Evolutionary conservation across 164 flowering plant genomes (phyloP).

Genomic region (Aristolochia californica): DNA sequence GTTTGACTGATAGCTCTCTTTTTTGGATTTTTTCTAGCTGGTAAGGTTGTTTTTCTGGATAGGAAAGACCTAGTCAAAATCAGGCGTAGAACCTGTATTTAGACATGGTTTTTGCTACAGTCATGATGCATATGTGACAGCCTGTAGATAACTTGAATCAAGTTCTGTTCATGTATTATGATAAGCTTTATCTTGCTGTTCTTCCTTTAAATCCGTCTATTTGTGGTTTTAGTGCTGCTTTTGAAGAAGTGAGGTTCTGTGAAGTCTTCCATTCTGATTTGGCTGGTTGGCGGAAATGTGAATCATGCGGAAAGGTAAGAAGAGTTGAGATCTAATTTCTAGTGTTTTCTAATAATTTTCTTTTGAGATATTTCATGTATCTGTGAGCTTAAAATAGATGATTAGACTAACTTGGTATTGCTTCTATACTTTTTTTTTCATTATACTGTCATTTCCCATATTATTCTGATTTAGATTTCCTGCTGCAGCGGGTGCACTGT

Average conservation of each 20-base stretch:
- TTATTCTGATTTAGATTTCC: conserved; percentile 2
- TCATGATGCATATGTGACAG: not conserved
- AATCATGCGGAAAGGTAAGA: conserved; percentile 84
- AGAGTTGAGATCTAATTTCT: not conserved
- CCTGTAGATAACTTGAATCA: not conserved
- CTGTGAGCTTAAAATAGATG: too few relatives aligned
- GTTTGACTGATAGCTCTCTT: too few relatives aligned
- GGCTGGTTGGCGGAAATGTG: conserved; percentile 87
- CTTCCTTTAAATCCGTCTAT: not conserved
- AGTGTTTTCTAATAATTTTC: not conserved
- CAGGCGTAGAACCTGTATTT: too few relatives aligned
- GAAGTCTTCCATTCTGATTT: conserved; percentile 59
- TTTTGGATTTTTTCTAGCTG: too few relatives aligned
- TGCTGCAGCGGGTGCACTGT: conserved; percentile 77
- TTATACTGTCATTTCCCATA: not conserved
- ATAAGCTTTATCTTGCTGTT: not conserved
- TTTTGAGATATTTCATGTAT: too few relatives aligned
- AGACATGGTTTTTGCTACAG: not conserved
- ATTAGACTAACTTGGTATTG: not conserved
- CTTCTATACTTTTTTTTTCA: not conserved
- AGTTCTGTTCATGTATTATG: not conserved
- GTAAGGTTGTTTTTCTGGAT: too few relatives aligned
- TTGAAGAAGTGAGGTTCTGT: conserved; percentile 43
- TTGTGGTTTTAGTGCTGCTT: conserved; percentile 40
- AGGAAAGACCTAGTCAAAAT: too few relatives aligned